Conservation (phyloP, 2,329 filamentous ascomycete genomes). For the Penicillium expansum region DNA sequence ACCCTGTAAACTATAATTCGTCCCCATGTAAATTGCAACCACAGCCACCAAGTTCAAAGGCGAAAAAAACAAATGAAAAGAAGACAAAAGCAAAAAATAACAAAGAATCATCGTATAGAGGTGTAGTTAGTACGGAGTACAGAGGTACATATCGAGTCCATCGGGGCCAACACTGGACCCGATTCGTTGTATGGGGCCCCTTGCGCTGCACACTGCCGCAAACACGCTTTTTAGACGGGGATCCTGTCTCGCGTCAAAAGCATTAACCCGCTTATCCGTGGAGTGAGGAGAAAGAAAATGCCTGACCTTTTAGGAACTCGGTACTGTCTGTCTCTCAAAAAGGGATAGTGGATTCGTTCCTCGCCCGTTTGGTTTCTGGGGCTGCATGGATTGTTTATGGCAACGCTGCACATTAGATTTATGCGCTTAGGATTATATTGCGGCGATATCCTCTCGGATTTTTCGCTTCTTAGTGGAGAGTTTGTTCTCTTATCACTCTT, state of each 20-base stretch:
- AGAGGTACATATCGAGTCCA: not conserved
- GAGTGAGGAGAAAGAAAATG: conserved; percentile 20
- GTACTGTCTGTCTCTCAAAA: conserved; percentile 13
- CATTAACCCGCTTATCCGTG: conserved; percentile 17
- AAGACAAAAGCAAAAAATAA: not conserved
- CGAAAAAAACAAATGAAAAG: not conserved
- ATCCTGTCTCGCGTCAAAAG: conserved; percentile 17
- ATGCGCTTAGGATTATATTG: conserved; percentile 7
- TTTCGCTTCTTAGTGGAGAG: not conserved
- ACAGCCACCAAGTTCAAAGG: not conserved
- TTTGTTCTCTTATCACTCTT: conserved; percentile 6
- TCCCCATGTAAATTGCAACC: not conserved
- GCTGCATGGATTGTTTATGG: conserved; percentile 13
- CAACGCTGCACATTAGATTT: not conserved
- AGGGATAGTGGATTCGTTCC: conserved; percentile 17
- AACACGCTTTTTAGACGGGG: conserved; percentile 8
- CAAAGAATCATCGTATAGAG: not conserved
- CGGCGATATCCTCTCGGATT: not conserved
- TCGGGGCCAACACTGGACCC: not conserved
- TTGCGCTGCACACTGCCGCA: conserved; percentile 20
- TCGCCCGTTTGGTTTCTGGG: conserved; percentile 11
- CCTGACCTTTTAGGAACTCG: conserved; percentile 10
- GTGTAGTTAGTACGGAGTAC: not conserved
- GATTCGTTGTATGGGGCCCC: conserved; percentile 16
- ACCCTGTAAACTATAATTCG: not conserved